These are phyloP conservation scores for Artemisia tridentata DNA, from an alignment of 129 eudicot genomes.

Conservation along the genomic window DNA sequence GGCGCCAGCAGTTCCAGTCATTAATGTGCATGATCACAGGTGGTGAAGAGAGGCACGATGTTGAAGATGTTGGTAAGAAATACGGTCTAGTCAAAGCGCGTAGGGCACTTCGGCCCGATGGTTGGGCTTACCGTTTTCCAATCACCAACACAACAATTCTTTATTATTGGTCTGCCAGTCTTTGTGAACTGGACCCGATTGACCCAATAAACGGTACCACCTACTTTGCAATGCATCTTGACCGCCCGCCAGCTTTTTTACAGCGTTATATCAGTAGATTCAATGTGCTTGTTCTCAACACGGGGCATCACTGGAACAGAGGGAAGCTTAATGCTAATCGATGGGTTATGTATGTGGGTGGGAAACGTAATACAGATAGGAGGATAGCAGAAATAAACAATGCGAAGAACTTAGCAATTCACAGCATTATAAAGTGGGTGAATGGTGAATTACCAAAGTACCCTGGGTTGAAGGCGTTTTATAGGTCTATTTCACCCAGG, in stretches of 20 bases:
- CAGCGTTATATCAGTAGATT: slow-evolving; percentile 49
- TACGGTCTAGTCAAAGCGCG: slow-evolving; percentile 69
- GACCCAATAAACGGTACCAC: slow-evolving; percentile 39
- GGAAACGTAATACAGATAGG: slow-evolving; percentile 60
- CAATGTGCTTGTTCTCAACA: slow-evolving; percentile 70
- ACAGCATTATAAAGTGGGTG: slow-evolving; percentile 67
- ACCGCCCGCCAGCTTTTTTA: slow-evolving; percentile 77
- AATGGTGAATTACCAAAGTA: slow-evolving; percentile 55
- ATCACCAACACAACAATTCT: slow-evolving; percentile 80
- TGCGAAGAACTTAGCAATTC: slow-evolving; percentile 71
- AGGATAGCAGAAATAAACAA: slow-evolving; percentile 43
- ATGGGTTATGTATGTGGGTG: slow-evolving; percentile 81
- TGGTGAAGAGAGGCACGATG: slow-evolving; percentile 70
- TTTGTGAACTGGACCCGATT: slow-evolving; percentile 64
- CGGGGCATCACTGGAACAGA: slow-evolving; percentile 97
- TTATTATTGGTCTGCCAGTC: slow-evolving; percentile 91
- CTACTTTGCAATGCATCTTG: slow-evolving; percentile 75
- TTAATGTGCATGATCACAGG: slow-evolving; percentile 87
- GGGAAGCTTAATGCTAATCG: slow-evolving; percentile 76
- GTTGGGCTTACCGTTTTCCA: slow-evolving; percentile 85
- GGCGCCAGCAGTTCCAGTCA: slow-evolving; percentile 92
- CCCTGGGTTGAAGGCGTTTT: slow-evolving; percentile 69
- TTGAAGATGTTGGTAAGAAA: slow-evolving; percentile 66
- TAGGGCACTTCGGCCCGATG: slow-evolving; percentile 68
- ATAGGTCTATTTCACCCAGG: slow-evolving; percentile 79